Evolutionary conservation across 1,139 yeast genomes (phyloP).

Genomic region (Debaryomyces sp.): DNA sequence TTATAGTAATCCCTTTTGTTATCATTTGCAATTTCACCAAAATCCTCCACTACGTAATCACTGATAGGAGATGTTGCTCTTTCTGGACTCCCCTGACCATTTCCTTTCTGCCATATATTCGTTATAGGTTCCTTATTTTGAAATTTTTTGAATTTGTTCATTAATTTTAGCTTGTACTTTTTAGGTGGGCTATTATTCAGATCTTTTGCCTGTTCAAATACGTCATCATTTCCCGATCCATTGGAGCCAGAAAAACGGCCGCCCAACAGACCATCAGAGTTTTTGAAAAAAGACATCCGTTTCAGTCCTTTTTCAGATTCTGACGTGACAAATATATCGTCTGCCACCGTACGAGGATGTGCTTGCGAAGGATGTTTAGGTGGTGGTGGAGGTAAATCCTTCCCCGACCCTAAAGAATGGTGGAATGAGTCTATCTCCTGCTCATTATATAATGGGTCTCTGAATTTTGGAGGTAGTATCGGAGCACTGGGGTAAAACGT

Average conservation of each 20-base stretch:
- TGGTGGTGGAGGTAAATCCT: conserved; percentile 14
- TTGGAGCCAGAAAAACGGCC: conserved; percentile 10
- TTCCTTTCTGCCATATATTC: conserved; percentile 22
- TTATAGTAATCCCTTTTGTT: not conserved
- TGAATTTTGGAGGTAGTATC: conserved; percentile 45
- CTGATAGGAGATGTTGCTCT: conserved; percentile 22
- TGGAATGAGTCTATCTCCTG: conserved; percentile 7
- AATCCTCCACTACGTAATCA: conserved; percentile 16
- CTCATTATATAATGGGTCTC: conserved; percentile 9
- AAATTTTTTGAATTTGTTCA: conserved; percentile 35
- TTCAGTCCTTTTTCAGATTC: conserved; percentile 20
- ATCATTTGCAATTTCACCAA: conserved; percentile 26
- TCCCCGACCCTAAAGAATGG: not conserved
- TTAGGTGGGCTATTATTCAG: conserved; percentile 14
- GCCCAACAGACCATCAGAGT: conserved; percentile 4
- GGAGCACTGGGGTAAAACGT: conserved; percentile 80
- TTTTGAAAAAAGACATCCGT: conserved; percentile 15
- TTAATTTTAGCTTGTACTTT: conserved; percentile 29
- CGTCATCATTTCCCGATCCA: conserved; percentile 19
- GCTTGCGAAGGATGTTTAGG: conserved; percentile 14
- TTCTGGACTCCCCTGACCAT: not conserved
- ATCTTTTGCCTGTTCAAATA: conserved; percentile 17
- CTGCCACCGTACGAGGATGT: conserved; percentile 17
- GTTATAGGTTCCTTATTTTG: conserved; percentile 41
- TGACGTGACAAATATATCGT: conserved; percentile 33